Evolutionary conservation across 768 basidiomycete genomes (phyloP), one percentile per base, ranked within the genome.

Genomic region (Mycena leptocephala): DNA sequence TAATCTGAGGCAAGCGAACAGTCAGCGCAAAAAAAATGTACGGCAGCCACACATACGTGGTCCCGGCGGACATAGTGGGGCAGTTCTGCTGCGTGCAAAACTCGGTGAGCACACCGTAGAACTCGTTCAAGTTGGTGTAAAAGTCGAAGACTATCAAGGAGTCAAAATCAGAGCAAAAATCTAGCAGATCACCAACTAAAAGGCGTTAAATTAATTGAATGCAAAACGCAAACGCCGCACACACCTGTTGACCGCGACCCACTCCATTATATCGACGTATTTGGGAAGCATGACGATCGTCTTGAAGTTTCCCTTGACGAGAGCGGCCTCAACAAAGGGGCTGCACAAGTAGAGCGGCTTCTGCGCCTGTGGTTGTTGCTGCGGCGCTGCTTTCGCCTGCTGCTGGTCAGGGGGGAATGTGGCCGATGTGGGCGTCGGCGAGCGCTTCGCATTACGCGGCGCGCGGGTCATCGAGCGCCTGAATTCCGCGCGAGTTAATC

Each of bases 221-320:
- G 3, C 92, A 92, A 41, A 88, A 22, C 22, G 16, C 18, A 33
- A 10, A 28, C 20, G 24, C n/a, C 5, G 3, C 28, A 68, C 71
- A 22, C 33, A 78, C 77, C 77, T 74, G 79, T 90, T 91, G 64
- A 90, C 88, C 35, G 90, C 90, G 43, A 99, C 97, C 97, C 97
- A 99, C 85, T 99, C 97, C 92, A 97, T 98, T 68, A 97, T 95
- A 85, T 98, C 96, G n/a, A 97, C 96, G 82, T 98, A 99, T 83
- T 98, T 98, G 22, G 98, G 98, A 37, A 97, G 91, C 88, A 91
- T 89, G 59, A 99, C 97, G 79, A 99, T 99, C 1, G 97, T 99
- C 87, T 99, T 99, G 89, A 99, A 99, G 83, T 97, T 98, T 30
- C 90, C 98, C 83, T 98, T 99, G 78, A 99, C 97, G 35, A 99